Evolutionary conservation across 192 early-diverging fungal genomes (phyloP).

Genomic region (Oehlia diaphana): DNA sequence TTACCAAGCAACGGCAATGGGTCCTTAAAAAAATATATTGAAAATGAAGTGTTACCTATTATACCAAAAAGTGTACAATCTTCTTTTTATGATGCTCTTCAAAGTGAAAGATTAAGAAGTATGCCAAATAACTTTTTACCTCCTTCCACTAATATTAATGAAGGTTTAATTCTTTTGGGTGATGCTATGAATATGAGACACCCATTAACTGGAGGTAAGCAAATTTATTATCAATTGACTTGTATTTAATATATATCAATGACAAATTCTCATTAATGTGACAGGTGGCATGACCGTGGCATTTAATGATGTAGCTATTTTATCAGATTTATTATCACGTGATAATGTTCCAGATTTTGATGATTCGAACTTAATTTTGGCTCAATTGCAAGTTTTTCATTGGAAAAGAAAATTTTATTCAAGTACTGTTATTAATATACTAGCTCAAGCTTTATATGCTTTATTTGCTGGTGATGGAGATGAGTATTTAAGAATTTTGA

Average conservation of each 20-base stretch:
- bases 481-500: constrained; percentile 68
- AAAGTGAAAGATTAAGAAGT: constrained; percentile 71
- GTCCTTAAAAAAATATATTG: constrained; percentile 55
- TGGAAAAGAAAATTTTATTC: constrained; percentile 76
- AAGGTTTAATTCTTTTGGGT: constrained; percentile 84
- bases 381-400: constrained; percentile 64
- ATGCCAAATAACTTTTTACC: constrained; percentile 94
- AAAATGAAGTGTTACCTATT: constrained; percentile 63
- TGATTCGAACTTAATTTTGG: constrained; percentile 47
- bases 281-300: constrained; percentile 94
- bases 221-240: neutral
- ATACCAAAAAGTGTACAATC: constrained; percentile 62
- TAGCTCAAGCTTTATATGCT: constrained; percentile 89
- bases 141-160: constrained; percentile 66
- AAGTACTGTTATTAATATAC: constrained; percentile 80
- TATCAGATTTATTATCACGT: constrained; percentile 60
- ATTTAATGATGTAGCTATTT: constrained; percentile 84
- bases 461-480: constrained; percentile 86
- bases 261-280: neutral
- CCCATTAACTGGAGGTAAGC: constrained; percentile 84
- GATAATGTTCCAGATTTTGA: constrained; percentile 48
- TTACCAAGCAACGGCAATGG: constrained; percentile 71
- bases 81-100: constrained; percentile 64
- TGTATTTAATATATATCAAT: neutral
- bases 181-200: constrained; percentile 98